Evolutionary conservation across 768 basidiomycete species (phyloP).

Genomic region (Mycena floridula): DNA sequence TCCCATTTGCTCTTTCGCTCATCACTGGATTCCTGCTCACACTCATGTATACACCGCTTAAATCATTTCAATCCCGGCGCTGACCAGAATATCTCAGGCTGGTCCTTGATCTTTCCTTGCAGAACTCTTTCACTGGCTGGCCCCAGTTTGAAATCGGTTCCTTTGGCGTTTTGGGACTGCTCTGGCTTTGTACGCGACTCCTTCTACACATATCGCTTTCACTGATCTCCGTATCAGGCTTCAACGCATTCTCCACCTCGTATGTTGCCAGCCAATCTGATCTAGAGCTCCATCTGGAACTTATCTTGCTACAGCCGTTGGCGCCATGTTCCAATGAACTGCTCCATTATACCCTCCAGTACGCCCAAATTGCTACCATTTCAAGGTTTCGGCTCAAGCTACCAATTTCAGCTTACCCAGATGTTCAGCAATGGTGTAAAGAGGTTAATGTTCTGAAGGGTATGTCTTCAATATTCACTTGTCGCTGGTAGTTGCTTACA

Average conservation of each 20-base stretch:
- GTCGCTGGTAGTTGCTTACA: too few species aligned
- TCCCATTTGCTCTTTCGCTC: constrained; percentile 56
- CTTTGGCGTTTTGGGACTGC: constrained; percentile 37
- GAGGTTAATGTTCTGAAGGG: constrained; percentile 49
- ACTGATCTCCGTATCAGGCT: constrained; percentile 24
- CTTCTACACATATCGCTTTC: neutral
- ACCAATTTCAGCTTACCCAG: constrained; percentile 12
- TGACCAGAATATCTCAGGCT: constrained; percentile 23
- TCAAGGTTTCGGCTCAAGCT: neutral
- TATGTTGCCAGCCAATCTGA: too few species aligned
- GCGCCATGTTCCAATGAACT: constrained; percentile 39
- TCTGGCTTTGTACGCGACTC: constrained; percentile 45
- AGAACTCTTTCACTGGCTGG: constrained; percentile 37
- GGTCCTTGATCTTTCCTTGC: constrained; percentile 32
- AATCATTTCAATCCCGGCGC: neutral
- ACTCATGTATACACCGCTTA: constrained; percentile 28
- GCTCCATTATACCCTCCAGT: constrained; percentile 44
- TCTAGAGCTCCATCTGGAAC: too few species aligned
- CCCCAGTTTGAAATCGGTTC: constrained; percentile 43
- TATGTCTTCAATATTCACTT: too few species aligned
- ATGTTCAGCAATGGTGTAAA: constrained; percentile 46
- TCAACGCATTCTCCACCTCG: constrained; percentile 58
- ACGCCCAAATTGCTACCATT: constrained; percentile 6
- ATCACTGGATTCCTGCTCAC: constrained; percentile 38
- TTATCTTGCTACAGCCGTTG: too few species aligned